These are phyloP conservation scores for Schwanniomyces polymorphus DNA, from an alignment of 805 yeast species.

Conservation along the genomic window DNA sequence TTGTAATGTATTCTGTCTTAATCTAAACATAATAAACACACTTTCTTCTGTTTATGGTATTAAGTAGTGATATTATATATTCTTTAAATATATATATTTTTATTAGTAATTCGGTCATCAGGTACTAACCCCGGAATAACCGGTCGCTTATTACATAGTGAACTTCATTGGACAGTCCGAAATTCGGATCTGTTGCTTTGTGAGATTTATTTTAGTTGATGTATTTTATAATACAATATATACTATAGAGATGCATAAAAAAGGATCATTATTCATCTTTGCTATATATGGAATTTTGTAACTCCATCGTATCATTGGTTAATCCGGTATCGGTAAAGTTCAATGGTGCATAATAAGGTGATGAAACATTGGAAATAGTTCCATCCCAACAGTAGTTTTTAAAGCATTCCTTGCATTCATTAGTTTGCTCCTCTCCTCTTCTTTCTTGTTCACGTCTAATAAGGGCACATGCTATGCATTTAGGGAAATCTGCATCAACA, in stretches of 20 bases:
- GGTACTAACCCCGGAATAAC: neutral
- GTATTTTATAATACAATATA: too few species aligned
- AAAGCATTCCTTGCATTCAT: constrained; percentile 38
- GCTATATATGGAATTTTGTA: neutral
- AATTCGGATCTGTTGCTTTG: neutral
- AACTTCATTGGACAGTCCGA: neutral
- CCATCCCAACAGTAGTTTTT: constrained; percentile 43
- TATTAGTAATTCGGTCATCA: neutral
- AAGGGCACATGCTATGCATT: constrained; percentile 43
- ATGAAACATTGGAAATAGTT: constrained; percentile 8
- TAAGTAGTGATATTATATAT: neutral
- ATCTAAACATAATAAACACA: neutral
- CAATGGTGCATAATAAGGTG: constrained; percentile 17
- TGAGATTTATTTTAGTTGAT: too few species aligned
- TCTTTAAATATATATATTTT: neutral
- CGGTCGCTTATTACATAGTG: neutral
- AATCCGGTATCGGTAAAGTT: constrained; percentile 30
- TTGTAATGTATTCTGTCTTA: neutral
- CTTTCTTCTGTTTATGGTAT: neutral
- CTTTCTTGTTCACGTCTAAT: constrained; percentile 42
- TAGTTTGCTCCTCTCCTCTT: constrained; percentile 32
- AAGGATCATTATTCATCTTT: neutral
- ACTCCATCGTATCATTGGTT: constrained; percentile 19
- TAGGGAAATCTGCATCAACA: constrained; percentile 34
- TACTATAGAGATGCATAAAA: neutral